phyloP scores from a whole-genome alignment of 2,329 filamentous ascomycete genomes.

The Colletotrichum tamarilloi region DNA sequence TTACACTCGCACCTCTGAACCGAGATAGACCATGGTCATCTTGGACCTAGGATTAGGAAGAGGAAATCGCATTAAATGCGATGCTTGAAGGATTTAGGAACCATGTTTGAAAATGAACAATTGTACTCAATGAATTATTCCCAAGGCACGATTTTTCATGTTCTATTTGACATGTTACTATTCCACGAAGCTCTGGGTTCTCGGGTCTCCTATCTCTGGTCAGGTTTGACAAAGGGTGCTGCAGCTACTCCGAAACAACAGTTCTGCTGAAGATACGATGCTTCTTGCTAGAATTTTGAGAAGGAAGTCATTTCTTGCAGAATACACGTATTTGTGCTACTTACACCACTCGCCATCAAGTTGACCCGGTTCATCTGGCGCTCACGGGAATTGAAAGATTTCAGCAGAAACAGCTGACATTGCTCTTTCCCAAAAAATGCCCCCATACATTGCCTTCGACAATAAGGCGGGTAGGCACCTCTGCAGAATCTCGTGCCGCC shows the following conservation, averaged over 20 bases:
- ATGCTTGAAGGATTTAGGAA: not conserved
- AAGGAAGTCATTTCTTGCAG: not conserved
- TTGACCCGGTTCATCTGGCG: no score
- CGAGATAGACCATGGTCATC: not conserved
- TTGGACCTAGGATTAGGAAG: not conserved
- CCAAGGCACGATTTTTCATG: no score
- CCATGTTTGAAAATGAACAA: not conserved
- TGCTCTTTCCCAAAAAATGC: no score
- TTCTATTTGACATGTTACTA: not conserved
- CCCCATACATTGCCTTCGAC: no score
- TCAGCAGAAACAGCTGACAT: no score
- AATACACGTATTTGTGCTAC: no score
- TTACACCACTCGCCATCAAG: no score
- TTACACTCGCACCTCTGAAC: not conserved
- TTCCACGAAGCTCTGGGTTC: not conserved
- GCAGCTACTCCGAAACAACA: not conserved
- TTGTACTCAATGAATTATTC: fast-evolving
- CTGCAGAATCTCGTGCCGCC: no score
- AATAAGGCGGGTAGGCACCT: no score
- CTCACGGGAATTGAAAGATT: no score
- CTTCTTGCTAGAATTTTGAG: not conserved
- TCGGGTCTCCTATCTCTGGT: not conserved
- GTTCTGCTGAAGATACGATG: not conserved
- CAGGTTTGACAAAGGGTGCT: not conserved
- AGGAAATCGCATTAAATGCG: no score